Evolutionary conservation across 176 grass and related monocot genomes (phyloP).

Genomic region (Carex myosuroides): DNA sequence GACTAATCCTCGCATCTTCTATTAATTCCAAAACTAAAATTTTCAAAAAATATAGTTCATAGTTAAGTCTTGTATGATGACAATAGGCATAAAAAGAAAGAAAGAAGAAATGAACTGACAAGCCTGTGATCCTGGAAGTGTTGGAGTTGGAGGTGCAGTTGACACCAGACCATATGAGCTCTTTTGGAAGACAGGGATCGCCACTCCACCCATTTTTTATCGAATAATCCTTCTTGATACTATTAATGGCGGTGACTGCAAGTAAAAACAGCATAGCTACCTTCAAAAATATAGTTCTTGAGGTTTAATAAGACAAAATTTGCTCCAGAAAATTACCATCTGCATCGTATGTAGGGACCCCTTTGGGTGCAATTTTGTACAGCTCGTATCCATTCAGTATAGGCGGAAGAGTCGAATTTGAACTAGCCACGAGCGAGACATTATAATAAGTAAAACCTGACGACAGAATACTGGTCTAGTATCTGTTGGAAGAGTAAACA

Average conservation of each 20-base stretch:
- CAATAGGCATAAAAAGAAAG: background rate
- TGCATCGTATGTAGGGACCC: background rate
- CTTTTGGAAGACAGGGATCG: background rate
- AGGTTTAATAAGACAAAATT: background rate
- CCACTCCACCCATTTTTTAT: slow-evolving; percentile 4
- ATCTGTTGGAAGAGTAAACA: too few relatives aligned
- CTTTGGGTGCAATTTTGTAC: background rate
- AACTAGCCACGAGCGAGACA: slow-evolving; percentile 1
- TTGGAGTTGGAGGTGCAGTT: background rate
- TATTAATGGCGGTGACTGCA: background rate
- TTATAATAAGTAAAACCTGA: background rate
- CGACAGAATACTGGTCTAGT: background rate
- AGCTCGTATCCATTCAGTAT: slow-evolving; percentile 33
- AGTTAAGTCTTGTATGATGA: background rate
- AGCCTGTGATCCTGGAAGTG: background rate
- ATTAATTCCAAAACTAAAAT: background rate
- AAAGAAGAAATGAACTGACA: background rate
- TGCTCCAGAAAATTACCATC: background rate
- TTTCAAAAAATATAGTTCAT: background rate
- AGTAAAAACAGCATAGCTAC: background rate
- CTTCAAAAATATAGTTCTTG: background rate
- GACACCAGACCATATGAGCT: background rate
- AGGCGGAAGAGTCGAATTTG: slow-evolving; percentile 11
- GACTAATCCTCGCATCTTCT: background rate
- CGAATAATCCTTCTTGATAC: background rate